Percentiles rank a stretch among this genome's conserved stretches.
Conservation (phyloP, 2,329 filamentous ascomycete species). For the Albifimbria verrucaria region DNA sequence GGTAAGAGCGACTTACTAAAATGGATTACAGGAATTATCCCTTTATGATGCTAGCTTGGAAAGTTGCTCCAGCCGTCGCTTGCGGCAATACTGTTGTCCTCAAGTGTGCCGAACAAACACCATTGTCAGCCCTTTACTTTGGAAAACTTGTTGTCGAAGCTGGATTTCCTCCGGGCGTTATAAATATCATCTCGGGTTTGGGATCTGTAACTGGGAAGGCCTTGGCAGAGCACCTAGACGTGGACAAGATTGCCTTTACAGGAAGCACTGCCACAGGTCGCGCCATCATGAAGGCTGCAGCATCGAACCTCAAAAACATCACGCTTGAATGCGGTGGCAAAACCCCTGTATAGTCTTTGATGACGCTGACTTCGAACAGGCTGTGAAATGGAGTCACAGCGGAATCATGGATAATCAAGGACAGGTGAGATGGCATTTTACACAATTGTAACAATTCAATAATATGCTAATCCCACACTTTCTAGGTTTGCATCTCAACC, state of each 20-base stretch:
- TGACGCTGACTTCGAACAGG: constrained; percentile 57
- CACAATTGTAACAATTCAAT: too few relatives aligned
- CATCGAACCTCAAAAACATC: constrained; percentile 55
- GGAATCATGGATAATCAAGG: constrained; percentile 53
- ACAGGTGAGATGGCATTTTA: constrained; percentile 43
- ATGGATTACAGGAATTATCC: constrained; percentile 67
- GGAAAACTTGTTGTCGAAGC: constrained; percentile 63
- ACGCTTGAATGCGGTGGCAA: constrained; percentile 59
- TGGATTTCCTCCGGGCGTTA: constrained; percentile 70
- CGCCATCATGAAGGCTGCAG: constrained; percentile 66
- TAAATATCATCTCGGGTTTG: constrained; percentile 67
- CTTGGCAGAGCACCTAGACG: constrained; percentile 57
- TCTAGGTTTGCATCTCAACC: too few relatives aligned
- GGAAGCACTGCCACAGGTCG: constrained; percentile 64
- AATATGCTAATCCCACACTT: too few relatives aligned
- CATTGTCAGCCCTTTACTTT: constrained; percentile 56
- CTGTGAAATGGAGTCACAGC: constrained; percentile 46
- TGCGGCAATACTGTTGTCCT: constrained; percentile 56
- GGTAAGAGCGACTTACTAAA: too few relatives aligned
- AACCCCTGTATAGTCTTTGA: constrained; percentile 54
- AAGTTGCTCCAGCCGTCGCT: constrained; percentile 63
- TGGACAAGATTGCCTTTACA: constrained; percentile 71
- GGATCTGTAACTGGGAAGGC: constrained; percentile 61
- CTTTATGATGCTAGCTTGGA: too few relatives aligned
- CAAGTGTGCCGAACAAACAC: constrained; percentile 59